phyloP scores from a whole-genome alignment of 306 rosid genomes.

The Styphnolobium japonicum region DNA sequence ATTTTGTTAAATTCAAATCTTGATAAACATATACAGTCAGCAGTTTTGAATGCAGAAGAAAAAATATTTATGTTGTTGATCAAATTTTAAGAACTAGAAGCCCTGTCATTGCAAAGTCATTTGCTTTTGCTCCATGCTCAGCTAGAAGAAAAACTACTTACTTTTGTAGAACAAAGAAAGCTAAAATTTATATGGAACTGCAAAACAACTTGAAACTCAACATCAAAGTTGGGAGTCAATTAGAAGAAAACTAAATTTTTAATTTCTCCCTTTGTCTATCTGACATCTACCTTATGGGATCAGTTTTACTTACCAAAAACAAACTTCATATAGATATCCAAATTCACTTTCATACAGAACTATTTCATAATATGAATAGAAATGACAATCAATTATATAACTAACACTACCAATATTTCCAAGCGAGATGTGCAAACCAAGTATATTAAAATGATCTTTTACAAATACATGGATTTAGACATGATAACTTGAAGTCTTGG shows the following conservation, averaged over 20 bases:
- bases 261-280: too few species aligned
- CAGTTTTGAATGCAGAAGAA: background rate
- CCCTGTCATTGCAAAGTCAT: background rate
- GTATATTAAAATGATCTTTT: background rate
- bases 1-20: background rate
- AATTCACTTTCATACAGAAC: background rate
- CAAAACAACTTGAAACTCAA: background rate
- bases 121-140: background rate
- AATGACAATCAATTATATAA: background rate
- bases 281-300: background rate
- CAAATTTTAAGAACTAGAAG: background rate
- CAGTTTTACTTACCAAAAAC: background rate
- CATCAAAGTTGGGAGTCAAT: background rate
- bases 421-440: background rate
- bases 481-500: background rate
- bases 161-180: background rate
- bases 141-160: background rate
- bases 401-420: background rate
- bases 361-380: background rate
- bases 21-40: background rate
- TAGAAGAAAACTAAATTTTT: background rate
- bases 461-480: background rate
- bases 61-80: background rate
- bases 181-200: too few species aligned
- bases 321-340: background rate